These are phyloP conservation scores for Alliaria petiolata DNA, from an alignment of 345 rosid species.

Conservation along the genomic window DNA sequence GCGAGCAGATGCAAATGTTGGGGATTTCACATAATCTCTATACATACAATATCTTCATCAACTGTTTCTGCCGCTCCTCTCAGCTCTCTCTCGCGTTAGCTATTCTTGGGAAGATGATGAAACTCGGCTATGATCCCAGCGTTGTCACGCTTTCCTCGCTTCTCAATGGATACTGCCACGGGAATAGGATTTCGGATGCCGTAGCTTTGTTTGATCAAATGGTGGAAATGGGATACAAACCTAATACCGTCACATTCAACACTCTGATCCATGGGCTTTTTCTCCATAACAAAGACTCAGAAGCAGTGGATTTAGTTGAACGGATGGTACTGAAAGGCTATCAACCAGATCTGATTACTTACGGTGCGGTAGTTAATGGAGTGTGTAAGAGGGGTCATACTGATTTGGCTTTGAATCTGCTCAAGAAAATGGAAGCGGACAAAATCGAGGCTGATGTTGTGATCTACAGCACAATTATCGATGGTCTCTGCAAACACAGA, in stretches of 20 bases:
- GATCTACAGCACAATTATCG: neutral
- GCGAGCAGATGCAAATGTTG: neutral
- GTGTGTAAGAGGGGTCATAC: neutral
- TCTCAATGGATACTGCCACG: neutral
- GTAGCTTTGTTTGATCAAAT: neutral
- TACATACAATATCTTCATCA: neutral
- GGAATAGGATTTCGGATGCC: neutral
- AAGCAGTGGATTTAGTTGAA: neutral
- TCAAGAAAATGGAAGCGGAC: neutral
- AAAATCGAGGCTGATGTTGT: neutral
- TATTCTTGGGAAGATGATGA: neutral
- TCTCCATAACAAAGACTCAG: neutral
- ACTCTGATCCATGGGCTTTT: neutral
- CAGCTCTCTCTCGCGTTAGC: neutral
- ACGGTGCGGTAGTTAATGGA: neutral
- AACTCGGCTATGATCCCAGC: neutral
- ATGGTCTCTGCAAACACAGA: neutral
- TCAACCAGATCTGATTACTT: neutral
- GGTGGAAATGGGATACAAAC: neutral
- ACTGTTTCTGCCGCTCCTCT: neutral
- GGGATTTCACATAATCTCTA: neutral
- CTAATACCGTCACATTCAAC: accelerated
- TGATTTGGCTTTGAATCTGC: neutral
- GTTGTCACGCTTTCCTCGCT: neutral
- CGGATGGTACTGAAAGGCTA: neutral